Conservation (phyloP, 2,329 filamentous ascomycete species). For the Ramularia collo-cygni region DNA sequence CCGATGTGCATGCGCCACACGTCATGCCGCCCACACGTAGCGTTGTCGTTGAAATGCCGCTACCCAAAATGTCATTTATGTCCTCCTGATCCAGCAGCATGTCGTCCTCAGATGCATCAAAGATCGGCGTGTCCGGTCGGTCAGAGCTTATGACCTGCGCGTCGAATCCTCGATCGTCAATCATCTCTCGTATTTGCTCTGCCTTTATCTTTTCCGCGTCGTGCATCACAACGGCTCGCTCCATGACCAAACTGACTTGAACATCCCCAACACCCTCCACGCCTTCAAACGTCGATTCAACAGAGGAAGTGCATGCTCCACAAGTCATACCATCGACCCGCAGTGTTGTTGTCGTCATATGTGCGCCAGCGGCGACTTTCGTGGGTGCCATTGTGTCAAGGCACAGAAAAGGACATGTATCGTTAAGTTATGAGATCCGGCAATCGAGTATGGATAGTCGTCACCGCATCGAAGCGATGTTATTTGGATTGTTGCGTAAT, state of each 20-base stretch:
- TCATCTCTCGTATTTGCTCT: constrained; percentile 71
- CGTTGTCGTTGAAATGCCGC: constrained; percentile 79
- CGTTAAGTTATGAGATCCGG: no score
- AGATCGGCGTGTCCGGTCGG: constrained; percentile 18
- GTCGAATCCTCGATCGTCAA: constrained; percentile 89
- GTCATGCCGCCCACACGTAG: constrained; percentile 79
- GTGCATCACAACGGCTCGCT: constrained; percentile 86
- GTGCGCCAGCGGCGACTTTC: constrained; percentile 15
- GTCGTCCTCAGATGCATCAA: constrained; percentile 20
- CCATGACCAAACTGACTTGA: constrained; percentile 91
- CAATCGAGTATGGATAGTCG: no score
- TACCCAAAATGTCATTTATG: constrained; percentile 30
- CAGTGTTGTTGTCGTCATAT: constrained; percentile 85
- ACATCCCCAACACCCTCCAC: constrained; percentile 78
- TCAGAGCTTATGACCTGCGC: constrained; percentile 49
- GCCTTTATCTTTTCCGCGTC: constrained; percentile 69
- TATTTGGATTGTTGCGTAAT: no score
- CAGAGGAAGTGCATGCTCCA: constrained; percentile 86
- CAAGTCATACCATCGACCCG: constrained; percentile 83
- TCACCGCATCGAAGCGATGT: no score
- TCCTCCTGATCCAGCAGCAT: constrained; percentile 13
- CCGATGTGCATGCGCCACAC: constrained; percentile 90
- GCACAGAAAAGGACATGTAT: no score
- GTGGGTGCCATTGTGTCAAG: constrained; percentile 17
- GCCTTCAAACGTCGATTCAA: constrained; percentile 80